These are phyloP conservation scores for Solanum appendiculatum DNA, from an alignment of 257 asterid genomes.

Conservation along the genomic window DNA sequence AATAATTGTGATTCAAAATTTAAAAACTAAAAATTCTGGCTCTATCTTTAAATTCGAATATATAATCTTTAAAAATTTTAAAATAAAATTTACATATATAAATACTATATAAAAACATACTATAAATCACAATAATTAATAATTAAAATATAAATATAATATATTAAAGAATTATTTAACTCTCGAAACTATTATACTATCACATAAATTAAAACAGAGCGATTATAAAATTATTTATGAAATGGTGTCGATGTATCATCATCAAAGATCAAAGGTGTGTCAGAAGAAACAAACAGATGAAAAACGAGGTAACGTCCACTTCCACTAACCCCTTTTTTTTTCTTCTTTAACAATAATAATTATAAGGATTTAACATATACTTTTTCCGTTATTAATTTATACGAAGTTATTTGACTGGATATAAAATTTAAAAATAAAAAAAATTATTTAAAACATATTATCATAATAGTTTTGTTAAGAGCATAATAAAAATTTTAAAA, in stretches of 20 bases:
- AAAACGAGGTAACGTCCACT: slow-evolving; percentile 91
- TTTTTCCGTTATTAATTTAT: background rate
- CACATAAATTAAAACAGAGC: background rate
- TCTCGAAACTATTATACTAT: background rate
- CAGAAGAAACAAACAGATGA: slow-evolving; percentile 66
- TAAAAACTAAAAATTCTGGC: too few relatives aligned
- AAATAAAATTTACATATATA: too few relatives aligned
- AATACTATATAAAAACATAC: too few relatives aligned
- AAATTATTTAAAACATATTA: accelerated
- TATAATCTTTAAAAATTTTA: too few relatives aligned
- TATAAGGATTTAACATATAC: background rate
- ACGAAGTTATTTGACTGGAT: background rate
- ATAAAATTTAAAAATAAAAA: background rate
- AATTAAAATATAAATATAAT: too few relatives aligned
- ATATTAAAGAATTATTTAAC: background rate
- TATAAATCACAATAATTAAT: too few relatives aligned
- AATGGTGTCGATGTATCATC: slow-evolving; percentile 24
- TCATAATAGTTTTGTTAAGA: background rate
- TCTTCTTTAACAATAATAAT: background rate
- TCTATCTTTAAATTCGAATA: too few relatives aligned
- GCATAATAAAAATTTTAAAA: background rate
- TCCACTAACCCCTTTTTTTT: slow-evolving; percentile 24
- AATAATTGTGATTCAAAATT: too few relatives aligned
- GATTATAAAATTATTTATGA: background rate
- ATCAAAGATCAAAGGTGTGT: slow-evolving; percentile 41